phyloP scores from a whole-genome alignment of 2,329 filamentous ascomycete species.

The Scedosporium boydii region DNA sequence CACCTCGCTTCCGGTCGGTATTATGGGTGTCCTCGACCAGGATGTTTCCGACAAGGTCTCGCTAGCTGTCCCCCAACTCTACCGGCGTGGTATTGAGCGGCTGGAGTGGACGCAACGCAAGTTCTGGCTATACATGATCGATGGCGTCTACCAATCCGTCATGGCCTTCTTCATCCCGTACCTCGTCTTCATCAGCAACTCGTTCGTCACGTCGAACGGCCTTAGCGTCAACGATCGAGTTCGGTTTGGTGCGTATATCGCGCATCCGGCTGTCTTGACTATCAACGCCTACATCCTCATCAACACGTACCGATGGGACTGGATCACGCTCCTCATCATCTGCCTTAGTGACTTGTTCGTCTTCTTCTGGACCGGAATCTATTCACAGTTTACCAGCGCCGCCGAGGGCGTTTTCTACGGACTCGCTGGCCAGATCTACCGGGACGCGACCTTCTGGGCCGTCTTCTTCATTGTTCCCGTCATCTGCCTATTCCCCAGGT shows the following conservation, averaged over 20 bases:
- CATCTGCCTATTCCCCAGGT: conserved; percentile 78
- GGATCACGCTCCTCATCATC: conserved; percentile 81
- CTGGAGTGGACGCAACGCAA: conserved; percentile 93
- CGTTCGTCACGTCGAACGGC: conserved; percentile 63
- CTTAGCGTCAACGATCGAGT: conserved; percentile 68
- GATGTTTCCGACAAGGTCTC: conserved; percentile 93
- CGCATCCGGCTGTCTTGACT: conserved; percentile 71
- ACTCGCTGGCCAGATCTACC: conserved; percentile 69
- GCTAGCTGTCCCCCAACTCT: conserved; percentile 87
- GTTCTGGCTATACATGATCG: conserved; percentile 95
- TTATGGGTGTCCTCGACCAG: conserved; percentile 95
- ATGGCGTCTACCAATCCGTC: conserved; percentile 89
- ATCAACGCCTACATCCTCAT: conserved; percentile 93
- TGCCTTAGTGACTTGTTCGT: conserved; percentile 74
- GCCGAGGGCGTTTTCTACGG: conserved; percentile 54
- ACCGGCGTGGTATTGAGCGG: conserved; percentile 89
- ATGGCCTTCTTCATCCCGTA: conserved; percentile 93
- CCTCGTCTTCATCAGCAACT: conserved; percentile 60
- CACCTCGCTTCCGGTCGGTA: conserved; percentile 85
- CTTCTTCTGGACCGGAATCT: conserved; percentile 94
- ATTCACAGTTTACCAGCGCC: conserved; percentile 43
- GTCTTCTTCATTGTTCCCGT: conserved; percentile 68
- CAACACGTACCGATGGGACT: conserved; percentile 98
- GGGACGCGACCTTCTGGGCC: conserved; percentile 78
- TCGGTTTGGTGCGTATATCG: conserved; percentile 80